Percentiles rank a stretch among this genome's conserved stretches.
phyloP scores from a whole-genome alignment of 2,329 filamentous ascomycete species.

The Colletotrichum tabaci region DNA sequence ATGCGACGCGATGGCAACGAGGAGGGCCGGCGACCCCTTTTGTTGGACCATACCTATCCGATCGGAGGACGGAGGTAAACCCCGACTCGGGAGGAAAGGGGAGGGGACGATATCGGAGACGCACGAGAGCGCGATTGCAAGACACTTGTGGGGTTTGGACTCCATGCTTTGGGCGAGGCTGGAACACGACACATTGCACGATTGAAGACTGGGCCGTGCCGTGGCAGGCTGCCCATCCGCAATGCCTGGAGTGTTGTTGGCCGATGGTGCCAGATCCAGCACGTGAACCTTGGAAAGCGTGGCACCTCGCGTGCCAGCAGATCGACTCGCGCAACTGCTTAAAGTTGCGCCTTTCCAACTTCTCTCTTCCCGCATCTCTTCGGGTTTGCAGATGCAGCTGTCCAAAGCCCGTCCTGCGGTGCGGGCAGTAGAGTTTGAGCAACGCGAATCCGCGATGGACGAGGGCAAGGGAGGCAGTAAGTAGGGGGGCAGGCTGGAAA shows the following conservation, averaged over 20 bases:
- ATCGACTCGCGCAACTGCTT: slow-evolving; percentile 15
- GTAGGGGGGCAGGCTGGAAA: not conserved
- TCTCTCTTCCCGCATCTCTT: slow-evolving; percentile 1
- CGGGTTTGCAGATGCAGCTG: not conserved
- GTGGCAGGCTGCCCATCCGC: not conserved
- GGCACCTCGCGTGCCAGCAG: not conserved
- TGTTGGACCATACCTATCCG: not conserved
- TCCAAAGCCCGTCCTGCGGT: slow-evolving; percentile 1
- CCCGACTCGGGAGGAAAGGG: slow-evolving; percentile 7
- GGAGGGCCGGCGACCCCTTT: not conserved
- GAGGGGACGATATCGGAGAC: slow-evolving; percentile 34
- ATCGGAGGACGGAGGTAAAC: slow-evolving; percentile 28
- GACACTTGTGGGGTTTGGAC: slow-evolving; percentile 35
- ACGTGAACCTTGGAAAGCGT: not conserved
- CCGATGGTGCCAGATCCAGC: not conserved
- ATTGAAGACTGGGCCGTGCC: slow-evolving; percentile 4
- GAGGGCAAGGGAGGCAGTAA: not conserved
- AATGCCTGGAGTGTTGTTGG: slow-evolving; percentile 3
- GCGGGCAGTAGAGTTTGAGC: slow-evolving; percentile 16
- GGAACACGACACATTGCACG: slow-evolving; percentile 36
- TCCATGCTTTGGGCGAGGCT: slow-evolving; percentile 40
- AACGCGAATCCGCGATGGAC: slow-evolving; percentile 1
- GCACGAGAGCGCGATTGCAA: slow-evolving; percentile 21
- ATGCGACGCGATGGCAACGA: not conserved
- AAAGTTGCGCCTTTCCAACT: not conserved